A percentile compares a stretch with the other conserved stretches of the same genome.
These are phyloP conservation scores for Nicotiana knightiana DNA, from an alignment of 257 asterid species.

Conservation along the genomic window DNA sequence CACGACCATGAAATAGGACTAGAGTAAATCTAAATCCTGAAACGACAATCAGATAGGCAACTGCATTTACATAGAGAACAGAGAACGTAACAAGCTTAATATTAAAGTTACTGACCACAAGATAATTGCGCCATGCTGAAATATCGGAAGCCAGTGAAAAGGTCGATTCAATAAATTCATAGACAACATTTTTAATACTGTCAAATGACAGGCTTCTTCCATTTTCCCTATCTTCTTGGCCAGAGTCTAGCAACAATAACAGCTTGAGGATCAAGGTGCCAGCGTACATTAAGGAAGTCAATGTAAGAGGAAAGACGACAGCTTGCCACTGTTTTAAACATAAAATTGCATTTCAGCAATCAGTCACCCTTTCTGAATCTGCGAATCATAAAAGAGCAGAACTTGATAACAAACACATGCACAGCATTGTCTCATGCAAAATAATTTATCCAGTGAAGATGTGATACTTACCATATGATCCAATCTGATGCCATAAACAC, in stretches of 20 bases:
- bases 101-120: slow-evolving; percentile 65
- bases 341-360: slow-evolving; percentile 61
- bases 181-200: slow-evolving; percentile 25
- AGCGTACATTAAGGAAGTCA: slow-evolving; percentile 81
- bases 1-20: background rate
- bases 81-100: background rate
- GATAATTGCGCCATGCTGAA: slow-evolving; percentile 79
- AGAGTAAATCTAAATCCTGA: background rate
- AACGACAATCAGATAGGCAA: background rate
- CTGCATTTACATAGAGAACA: background rate
- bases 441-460: background rate
- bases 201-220: slow-evolving; percentile 31
- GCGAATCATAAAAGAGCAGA: slow-evolving; percentile 32
- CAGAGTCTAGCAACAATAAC: slow-evolving; percentile 31
- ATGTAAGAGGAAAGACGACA: slow-evolving; percentile 56
- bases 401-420: slow-evolving; percentile 27
- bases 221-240: slow-evolving; percentile 27
- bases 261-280: slow-evolving; percentile 59
- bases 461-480: slow-evolving; percentile 64
- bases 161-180: slow-evolving; percentile 24
- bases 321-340: slow-evolving; percentile 96
- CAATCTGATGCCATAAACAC: slow-evolving; percentile 68
- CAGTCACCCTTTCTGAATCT: slow-evolving; percentile 61
- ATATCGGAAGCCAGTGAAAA: slow-evolving; percentile 40
- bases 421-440: background rate